phyloP scores from a whole-genome alignment of 208 protist genomes.

The Vickermania spadyakhi region DNA sequence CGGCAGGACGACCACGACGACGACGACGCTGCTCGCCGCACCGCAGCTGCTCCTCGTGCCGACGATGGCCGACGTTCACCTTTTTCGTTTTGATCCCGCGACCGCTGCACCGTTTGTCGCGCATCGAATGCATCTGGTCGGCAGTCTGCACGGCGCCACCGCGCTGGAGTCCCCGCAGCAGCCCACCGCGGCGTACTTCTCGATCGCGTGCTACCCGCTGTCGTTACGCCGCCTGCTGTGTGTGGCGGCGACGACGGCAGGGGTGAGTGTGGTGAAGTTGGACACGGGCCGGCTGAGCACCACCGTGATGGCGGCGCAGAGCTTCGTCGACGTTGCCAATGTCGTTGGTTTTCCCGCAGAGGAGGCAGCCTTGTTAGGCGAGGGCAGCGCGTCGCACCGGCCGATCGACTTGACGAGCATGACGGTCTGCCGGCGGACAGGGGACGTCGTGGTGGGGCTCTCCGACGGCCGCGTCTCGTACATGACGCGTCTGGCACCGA shows the following conservation, averaged over 20 bases:
- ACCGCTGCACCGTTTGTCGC: slow-evolving; percentile 20
- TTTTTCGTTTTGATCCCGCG: slow-evolving; percentile 18
- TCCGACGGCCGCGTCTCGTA: slow-evolving; percentile 40
- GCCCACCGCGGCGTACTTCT: slow-evolving; percentile 21
- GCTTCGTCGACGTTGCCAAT: slow-evolving; percentile 10
- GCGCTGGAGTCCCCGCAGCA: slow-evolving; percentile 4
- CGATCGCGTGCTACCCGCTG: slow-evolving; percentile 22
- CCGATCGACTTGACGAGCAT: slow-evolving; percentile 26
- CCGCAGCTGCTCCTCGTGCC: slow-evolving; percentile 40
- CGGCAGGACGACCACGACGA: too few species aligned
- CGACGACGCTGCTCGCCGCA: not conserved
- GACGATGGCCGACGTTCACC: slow-evolving; percentile 25
- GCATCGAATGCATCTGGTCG: slow-evolving; percentile 8
- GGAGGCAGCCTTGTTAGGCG: not conserved
- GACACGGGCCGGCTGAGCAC: slow-evolving; percentile 31
- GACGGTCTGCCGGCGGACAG: slow-evolving; percentile 26
- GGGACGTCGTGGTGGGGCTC: slow-evolving; percentile 59
- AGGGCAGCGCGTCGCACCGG: slow-evolving; percentile 1
- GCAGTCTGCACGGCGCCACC: slow-evolving; percentile 9
- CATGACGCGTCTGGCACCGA: slow-evolving; percentile 8
- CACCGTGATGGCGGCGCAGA: slow-evolving; percentile 33
- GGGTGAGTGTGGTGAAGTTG: slow-evolving; percentile 41
- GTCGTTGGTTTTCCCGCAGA: not conserved
- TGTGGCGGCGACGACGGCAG: slow-evolving; percentile 20
- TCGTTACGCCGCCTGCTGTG: slow-evolving; percentile 25